Evolutionary conservation across 2,329 filamentous ascomycete genomes (phyloP).

Genomic region (Ophiostoma perfectum): DNA sequence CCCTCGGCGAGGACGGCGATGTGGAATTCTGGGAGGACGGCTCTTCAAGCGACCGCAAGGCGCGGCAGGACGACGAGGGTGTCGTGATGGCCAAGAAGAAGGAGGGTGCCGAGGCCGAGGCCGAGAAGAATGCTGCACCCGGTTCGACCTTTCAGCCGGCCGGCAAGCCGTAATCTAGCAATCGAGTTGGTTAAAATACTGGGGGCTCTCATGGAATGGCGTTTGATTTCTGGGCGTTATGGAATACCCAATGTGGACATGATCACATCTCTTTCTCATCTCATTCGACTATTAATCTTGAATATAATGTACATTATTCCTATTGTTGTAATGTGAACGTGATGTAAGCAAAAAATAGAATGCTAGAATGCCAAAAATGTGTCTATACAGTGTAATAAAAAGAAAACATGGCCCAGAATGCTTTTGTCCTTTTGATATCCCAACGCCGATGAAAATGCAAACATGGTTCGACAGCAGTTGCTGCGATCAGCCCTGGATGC

Average conservation of each 20-base stretch:
- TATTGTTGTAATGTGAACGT: neutral
- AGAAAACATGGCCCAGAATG: neutral
- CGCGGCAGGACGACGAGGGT: slow-evolving; percentile 27
- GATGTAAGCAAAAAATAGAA: neutral
- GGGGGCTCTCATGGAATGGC: neutral
- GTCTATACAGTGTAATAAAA: neutral
- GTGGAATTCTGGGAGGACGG: slow-evolving; percentile 88
- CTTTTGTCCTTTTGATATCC: slow-evolving; percentile 20
- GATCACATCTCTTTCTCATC: neutral
- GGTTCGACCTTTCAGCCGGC: slow-evolving; percentile 30
- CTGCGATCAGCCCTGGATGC: slow-evolving; percentile 48
- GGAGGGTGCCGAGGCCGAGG: slow-evolving; percentile 9
- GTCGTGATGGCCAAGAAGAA: slow-evolving; percentile 22
- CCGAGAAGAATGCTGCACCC: slow-evolving; percentile 25
- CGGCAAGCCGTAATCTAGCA: neutral
- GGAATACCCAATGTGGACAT: slow-evolving; percentile 10
- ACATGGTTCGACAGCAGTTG: neutral
- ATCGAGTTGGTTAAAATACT: slow-evolving; percentile 13
- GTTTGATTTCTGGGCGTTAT: slow-evolving; percentile 12
- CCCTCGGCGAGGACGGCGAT: slow-evolving; percentile 70
- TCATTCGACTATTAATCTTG: neutral
- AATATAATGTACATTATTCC: neutral
- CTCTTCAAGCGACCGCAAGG: slow-evolving; percentile 34
- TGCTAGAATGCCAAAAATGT: neutral
- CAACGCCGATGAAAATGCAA: slow-evolving; percentile 16